A percentile compares a stretch with the other conserved stretches of the same genome.
Evolutionary conservation across 139 green algal species (phyloP).

Genomic region (Chlamydomonas incerta): DNA sequence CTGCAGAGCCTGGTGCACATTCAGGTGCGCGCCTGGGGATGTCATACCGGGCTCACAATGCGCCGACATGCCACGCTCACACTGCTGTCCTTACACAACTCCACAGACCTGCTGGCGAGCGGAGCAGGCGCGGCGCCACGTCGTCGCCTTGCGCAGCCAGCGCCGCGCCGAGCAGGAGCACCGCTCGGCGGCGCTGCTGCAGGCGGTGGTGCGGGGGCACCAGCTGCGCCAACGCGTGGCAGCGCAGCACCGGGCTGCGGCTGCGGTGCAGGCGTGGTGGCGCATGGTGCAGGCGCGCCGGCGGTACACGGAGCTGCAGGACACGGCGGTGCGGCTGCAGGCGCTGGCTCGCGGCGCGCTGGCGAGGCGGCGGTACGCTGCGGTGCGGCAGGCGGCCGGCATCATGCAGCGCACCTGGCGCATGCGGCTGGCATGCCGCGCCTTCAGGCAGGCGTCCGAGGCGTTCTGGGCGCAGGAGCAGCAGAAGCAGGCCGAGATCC

Average conservation of each 20-base stretch:
- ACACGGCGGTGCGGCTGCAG: slow-evolving; percentile 33
- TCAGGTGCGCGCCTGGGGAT: neutral
- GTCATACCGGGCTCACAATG: too few relatives aligned
- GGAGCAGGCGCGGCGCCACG: neutral
- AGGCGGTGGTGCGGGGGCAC: neutral
- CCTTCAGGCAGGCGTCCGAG: slow-evolving; percentile 17
- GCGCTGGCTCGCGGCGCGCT: neutral
- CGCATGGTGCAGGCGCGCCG: neutral
- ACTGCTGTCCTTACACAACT: too few relatives aligned
- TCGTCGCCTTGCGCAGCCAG: neutral
- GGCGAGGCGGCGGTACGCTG: neutral
- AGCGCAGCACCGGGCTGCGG: neutral
- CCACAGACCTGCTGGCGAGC: neutral
- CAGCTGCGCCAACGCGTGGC: neutral
- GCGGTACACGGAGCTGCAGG: neutral
- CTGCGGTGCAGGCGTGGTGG: neutral
- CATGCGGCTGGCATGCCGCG: neutral
- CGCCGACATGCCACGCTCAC: too few relatives aligned
- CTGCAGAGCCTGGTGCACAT: neutral
- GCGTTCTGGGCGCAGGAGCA: neutral
- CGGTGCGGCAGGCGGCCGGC: neutral
- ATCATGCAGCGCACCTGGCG: slow-evolving; percentile 13
- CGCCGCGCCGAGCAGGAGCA: neutral
- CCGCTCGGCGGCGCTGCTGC: neutral
- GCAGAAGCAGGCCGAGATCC: neutral